Base-by-base conservation (phyloP, 768 basidiomycete genomes). In the Russula compacta region DNA sequence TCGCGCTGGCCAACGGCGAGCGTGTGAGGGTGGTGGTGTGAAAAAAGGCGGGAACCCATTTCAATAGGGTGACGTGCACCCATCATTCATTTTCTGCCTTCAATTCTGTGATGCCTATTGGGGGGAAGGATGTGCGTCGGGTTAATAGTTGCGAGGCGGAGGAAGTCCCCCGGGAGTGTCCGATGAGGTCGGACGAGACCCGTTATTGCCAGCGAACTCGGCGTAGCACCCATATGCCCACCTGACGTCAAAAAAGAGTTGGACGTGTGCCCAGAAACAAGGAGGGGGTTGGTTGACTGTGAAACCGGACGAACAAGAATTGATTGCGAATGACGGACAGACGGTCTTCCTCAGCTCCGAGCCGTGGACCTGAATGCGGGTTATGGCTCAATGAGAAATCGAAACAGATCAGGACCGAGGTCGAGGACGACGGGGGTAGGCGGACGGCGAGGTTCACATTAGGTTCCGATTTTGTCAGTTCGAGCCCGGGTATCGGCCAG, bases 221-320 rank as follows among this genome's bases (percentile, higher is more conserved):
- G 44, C 39, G n/a, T 29, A 4, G n/a, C n/a, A n/a, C n/a, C n/a
- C n/a, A 12, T 35, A 44, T n/a, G 3, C 24, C 24, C 24, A 29
- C 42, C 54, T 56, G 49, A 61, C 49, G 51, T 57, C 56, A 57
- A 40, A 60, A 60, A 19, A 53, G 50, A 57, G 44, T 21, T 47
- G 56, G 50, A 21, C 24, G 21, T 44, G 44, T 24, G n/a, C 17
- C 29, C 19, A 29, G 2, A 29, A 29, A 29, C 24, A 29, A 29
- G 24, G 24, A 29, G 24, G 3, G 24, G 3, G 24, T 29, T 29
- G 24, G 24, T n/a, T n/a, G 24, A 29, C 24, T 29, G 24, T 29
- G 24, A 29, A 29, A 29, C 24, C 24, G 24, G 24, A 29, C 24
- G 24, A 29, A 29, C 1, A 29, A 3, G 24, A 29, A 29, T 29